Base-by-base conservation (phyloP, 148 eudicot species). In the Pharnaceum exiguum region DNA sequence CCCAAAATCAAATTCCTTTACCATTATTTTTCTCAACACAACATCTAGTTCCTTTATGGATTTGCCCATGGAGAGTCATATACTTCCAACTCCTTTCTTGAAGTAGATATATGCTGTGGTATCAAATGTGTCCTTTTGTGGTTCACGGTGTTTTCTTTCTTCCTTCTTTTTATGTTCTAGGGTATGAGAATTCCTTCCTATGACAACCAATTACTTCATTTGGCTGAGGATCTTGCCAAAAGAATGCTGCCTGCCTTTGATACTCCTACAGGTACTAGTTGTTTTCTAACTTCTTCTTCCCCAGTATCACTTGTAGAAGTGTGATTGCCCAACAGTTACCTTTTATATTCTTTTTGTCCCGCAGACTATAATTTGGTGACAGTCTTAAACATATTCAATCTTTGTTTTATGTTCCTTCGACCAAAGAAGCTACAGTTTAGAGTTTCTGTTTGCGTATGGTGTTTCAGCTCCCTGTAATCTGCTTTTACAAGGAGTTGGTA, bases 191-290 rank as follows among this genome's bases (percentile, higher is more conserved):
- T 93, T 60, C 91, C 96, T 48, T 65, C 95, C 17, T 93, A 93
- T 73, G 89, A 85, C 48, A 75, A 85, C 56, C 85, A 93, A 48
- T 79, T 93, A 42, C 96, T 93, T 74, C 74, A 76, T 60, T 80
- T 93, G 68, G 86, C 99, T 5, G 96, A 93, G 81, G 99, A 93
- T 68, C 79, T 93, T 55, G 99, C 74, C 36, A 69, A 71, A 25
- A 82, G 99, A 70, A 52, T 93, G 60, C 70, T 93, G 38, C 99
- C 99, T 55, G 99, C 99, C 63, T 93, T 93, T 68, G 99, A 93
- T 68, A 93, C 99, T 74, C 99, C 99, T 62, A 88, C 99, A 74
- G 98, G 98, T 93, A 59, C 48, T 31, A 9, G 46, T 51, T 42
- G 28, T 64, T 38, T 24, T 26, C 26, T 44, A 38, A 21, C 25